Evolutionary conservation across 2,329 filamentous ascomycete species (phyloP).

Genomic region (Aaosphaeria pasadenensis): DNA sequence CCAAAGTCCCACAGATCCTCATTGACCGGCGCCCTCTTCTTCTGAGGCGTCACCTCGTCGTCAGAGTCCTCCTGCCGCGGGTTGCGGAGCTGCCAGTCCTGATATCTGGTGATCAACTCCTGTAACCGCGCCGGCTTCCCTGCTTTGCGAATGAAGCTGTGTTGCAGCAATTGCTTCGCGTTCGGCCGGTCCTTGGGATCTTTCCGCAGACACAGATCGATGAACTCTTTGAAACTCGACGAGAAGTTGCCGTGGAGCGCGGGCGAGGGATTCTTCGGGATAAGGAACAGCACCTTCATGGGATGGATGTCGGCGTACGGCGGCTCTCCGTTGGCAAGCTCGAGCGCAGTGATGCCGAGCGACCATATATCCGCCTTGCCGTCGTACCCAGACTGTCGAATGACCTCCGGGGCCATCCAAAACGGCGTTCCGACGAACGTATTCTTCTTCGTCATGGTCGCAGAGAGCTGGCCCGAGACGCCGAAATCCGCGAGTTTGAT

Average conservation of each 20-base stretch:
- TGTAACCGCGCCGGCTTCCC: constrained; percentile 97
- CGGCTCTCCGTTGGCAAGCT: constrained; percentile 86
- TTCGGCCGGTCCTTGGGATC: constrained; percentile 87
- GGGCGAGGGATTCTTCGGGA: constrained; percentile 90
- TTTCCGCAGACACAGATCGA: constrained; percentile 70
- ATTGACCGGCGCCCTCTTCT: constrained; percentile 52
- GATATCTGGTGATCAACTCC: constrained; percentile 88
- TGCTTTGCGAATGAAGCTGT: constrained; percentile 84
- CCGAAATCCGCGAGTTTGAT: constrained; percentile 98
- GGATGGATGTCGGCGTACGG: constrained; percentile 96
- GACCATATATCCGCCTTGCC: constrained; percentile 99
- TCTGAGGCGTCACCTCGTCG: constrained; percentile 33
- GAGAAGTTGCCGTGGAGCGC: constrained; percentile 57
- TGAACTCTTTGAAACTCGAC: constrained; percentile 50
- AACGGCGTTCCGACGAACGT: constrained; percentile 98
- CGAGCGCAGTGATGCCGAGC: constrained; percentile 87
- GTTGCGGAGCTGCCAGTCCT: constrained; percentile 80
- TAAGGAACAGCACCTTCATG: constrained; percentile 97
- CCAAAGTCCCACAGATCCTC: constrained; percentile 99
- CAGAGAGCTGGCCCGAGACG: constrained; percentile 91
- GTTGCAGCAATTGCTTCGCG: constrained; percentile 81
- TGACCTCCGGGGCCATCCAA: constrained; percentile 99
- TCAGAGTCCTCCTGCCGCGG: constrained; percentile 57
- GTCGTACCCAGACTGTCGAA: constrained; percentile 97
- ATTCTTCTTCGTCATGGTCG: constrained; percentile 99